phyloP scores from a whole-genome alignment of 441 rosid genomes.

The Sinapis alba region DNA sequence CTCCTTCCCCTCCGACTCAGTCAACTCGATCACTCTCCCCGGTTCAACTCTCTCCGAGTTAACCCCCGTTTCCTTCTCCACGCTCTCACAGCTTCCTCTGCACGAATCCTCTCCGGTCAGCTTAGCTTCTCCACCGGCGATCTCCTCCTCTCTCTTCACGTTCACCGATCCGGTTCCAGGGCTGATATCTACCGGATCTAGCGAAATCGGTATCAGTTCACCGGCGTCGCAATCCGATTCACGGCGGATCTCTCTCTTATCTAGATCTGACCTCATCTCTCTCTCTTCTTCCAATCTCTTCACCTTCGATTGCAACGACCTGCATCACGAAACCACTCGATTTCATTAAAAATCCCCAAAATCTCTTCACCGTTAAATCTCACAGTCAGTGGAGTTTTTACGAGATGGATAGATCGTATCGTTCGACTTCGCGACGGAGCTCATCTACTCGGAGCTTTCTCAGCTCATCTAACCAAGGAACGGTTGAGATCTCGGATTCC shows the following conservation, averaged over 20 bases:
- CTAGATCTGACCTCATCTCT: slow-evolving; percentile 19
- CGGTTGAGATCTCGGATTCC: background rate
- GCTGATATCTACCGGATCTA: background rate
- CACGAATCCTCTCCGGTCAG: background rate
- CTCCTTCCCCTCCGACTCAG: background rate
- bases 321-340: slow-evolving; percentile 2
- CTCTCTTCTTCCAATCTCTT: slow-evolving; percentile 53
- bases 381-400: slow-evolving; percentile 25
- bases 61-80: background rate
- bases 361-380: background rate
- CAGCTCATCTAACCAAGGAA: slow-evolving; percentile 59
- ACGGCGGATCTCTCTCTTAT: background rate
- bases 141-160: background rate
- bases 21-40: background rate
- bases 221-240: background rate
- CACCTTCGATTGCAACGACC: slow-evolving; percentile 61
- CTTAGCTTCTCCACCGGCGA: background rate
- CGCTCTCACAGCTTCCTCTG: slow-evolving; percentile 8
- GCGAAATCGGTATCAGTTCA: background rate
- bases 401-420: slow-evolving; percentile 49
- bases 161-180: slow-evolving; percentile 1
- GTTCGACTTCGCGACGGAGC: slow-evolving; percentile 49
- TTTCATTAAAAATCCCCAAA: background rate
- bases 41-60: background rate
- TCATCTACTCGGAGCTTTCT: slow-evolving; percentile 47